phyloP scores from a whole-genome alignment of 2,329 filamentous ascomycete species.

The Beauveria medogensis region DNA sequence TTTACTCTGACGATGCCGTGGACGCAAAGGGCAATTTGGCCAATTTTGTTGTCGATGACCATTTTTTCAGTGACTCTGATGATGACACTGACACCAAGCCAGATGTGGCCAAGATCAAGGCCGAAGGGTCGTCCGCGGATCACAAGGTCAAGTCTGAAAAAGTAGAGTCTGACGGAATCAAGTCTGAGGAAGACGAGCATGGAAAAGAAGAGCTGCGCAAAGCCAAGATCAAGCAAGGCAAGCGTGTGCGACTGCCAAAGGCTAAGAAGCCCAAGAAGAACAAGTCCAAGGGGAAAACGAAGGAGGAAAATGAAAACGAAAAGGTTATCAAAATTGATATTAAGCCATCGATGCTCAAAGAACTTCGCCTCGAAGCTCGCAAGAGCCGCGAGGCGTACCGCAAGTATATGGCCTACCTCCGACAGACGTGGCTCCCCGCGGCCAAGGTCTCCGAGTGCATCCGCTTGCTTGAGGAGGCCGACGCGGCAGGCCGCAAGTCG shows the following conservation, averaged over 20 bases:
- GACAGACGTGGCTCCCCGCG: conserved; percentile 63
- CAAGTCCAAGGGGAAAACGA: conserved; percentile 14
- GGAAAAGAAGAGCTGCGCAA: conserved; percentile 16
- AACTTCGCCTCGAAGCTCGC: conserved; percentile 56
- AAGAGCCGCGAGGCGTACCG: conserved; percentile 57
- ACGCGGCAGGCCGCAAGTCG: conserved; percentile 56
- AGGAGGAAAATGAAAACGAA: conserved; percentile 21
- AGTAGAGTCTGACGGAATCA: neutral
- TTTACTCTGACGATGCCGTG: conserved; percentile 22
- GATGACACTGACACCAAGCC: conserved; percentile 24
- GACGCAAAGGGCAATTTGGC: conserved; percentile 29
- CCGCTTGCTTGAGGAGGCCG: conserved; percentile 60
- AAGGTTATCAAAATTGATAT: conserved; percentile 37
- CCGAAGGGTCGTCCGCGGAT: neutral
- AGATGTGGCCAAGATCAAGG: conserved; percentile 17
- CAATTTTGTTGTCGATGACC: conserved; percentile 22
- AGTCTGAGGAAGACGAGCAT: conserved; percentile 22
- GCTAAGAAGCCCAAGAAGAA: conserved; percentile 14
- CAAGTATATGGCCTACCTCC: conserved; percentile 61
- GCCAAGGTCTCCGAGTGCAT: conserved; percentile 78
- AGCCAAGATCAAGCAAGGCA: conserved; percentile 6
- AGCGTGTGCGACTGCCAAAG: neutral
- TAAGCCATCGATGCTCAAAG: conserved; percentile 49
- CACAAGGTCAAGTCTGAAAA: conserved; percentile 15
- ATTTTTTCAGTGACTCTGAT: conserved; percentile 24